Base-by-base conservation (phyloP, 169 alveolate genomes). In the Plasmodium berghei region DNA sequence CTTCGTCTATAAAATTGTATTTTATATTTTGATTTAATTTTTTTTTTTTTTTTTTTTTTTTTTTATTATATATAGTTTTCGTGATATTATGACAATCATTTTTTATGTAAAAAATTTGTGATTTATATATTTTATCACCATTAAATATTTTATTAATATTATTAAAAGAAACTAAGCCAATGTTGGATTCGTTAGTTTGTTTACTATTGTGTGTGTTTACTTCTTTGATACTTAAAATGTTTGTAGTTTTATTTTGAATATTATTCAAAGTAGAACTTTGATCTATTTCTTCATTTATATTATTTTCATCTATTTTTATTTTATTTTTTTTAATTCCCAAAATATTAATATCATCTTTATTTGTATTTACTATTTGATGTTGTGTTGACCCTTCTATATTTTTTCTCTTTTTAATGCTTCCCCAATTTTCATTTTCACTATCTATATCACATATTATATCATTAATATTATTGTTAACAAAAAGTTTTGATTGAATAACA, bases 1-100 rank as follows among this genome's bases (percentile, higher is more conserved):
- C 90, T 3, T 70, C 74, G 24, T 75, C 61, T n/a, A 80, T 12
- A 71, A 66, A 66, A 59, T 80, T 80, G 46, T 80, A 61, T 54
- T 66, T 26, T 28, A 14, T 6, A 3, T 34, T 18, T 18, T 20
- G 20, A 20, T 69, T 20, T 42, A 9, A 48, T 5, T 69, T 48
- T 26, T 54, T 71, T n/a, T 54, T 20, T 26, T 14, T 71, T 49
- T n/a, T 16, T 49, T 69, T 48, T 16, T 69, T 45, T 66, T 40
- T 48, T 16, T 69, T 18, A 28, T 40, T 14, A 66, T 16, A 9
- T 16, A 66, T 5, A 2, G 42, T 14, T 16, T 8, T 28, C 12
- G 49, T 9, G 28, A 28, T 8, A 16, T 16, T 46, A n/a, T 64
- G 40, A 20, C 3, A 20, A n/a, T 26, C 83, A 56, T 52, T 80